A percentile compares a stretch with the other conserved stretches of the same genome.
Evolutionary conservation across 164 flowering plant species (phyloP).

Genomic region (Hamamelis virginiana): DNA sequence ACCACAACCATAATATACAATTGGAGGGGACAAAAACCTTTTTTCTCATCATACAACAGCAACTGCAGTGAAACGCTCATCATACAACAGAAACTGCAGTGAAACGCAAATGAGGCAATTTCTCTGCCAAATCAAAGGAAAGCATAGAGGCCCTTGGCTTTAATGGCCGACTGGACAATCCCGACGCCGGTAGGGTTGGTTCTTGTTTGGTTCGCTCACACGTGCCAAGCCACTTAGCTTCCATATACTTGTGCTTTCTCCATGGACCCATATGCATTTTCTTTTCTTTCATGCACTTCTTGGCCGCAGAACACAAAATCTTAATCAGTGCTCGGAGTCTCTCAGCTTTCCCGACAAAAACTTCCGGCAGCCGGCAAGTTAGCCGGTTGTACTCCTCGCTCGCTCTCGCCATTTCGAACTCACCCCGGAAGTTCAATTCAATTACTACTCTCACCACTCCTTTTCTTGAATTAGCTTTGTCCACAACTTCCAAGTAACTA

Average conservation of each 20-base stretch:
- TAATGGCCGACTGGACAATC: conserved; percentile 6
- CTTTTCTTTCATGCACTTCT: conserved; percentile 86
- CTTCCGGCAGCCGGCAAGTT: conserved; percentile 61
- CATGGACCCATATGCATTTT: conserved; percentile 93
- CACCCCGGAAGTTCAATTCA: conserved; percentile 71
- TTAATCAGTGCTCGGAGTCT: conserved; percentile 52
- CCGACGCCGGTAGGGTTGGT: conserved; percentile 9
- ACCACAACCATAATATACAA: too few relatives aligned
- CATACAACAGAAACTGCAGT: conserved; percentile 45
- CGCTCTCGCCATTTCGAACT: conserved; percentile 89
- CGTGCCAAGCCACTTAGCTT: conserved; percentile 79
- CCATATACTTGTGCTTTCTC: conserved; percentile 88
- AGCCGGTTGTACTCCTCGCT: conserved; percentile 66
- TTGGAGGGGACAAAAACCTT: neutral
- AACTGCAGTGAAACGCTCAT: conserved; percentile 36
- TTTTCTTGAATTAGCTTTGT: conserved; percentile 38
- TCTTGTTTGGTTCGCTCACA: conserved; percentile 18
- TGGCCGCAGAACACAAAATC: conserved; percentile 66
- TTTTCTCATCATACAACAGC: conserved; percentile 32
- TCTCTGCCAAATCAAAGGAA: conserved; percentile 44
- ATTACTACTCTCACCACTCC: conserved; percentile 69
- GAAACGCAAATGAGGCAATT: conserved; percentile 31
- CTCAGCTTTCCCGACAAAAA: conserved; percentile 74
- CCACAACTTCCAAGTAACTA: conserved; percentile 67
- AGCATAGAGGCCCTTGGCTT: conserved; percentile 54